phyloP scores from a whole-genome alignment of 345 rosid genomes.

The Linum lewisii region DNA sequence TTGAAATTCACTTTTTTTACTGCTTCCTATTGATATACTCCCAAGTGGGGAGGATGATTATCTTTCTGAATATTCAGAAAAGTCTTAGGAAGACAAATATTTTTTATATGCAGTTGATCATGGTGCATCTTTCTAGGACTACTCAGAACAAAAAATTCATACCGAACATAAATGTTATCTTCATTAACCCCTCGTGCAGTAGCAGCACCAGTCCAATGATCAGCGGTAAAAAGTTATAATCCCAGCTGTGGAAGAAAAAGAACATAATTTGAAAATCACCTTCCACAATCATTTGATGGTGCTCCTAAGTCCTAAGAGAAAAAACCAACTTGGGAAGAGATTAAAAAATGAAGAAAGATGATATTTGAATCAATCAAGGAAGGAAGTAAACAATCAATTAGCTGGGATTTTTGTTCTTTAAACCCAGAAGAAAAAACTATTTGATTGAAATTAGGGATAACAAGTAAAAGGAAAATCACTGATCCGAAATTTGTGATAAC shows the following conservation, averaged over 20 bases:
- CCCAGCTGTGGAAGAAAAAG: constrained; percentile 50
- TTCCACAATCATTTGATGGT: constrained; percentile 77
- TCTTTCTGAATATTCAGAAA: not conserved
- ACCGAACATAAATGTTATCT: constrained; percentile 40
- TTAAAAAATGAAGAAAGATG: too few relatives aligned
- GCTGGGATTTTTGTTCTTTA: too few relatives aligned
- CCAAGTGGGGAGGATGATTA: not conserved
- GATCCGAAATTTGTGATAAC: too few relatives aligned
- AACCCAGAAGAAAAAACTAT: too few relatives aligned
- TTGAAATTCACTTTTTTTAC: not conserved
- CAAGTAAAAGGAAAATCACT: too few relatives aligned
- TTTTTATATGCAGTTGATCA: constrained; percentile 35
- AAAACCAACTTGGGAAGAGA: too few relatives aligned
- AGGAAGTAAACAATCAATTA: too few relatives aligned
- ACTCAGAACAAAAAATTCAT: constrained; percentile 31
- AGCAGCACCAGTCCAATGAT: constrained; percentile 44
- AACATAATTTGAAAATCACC: constrained; percentile 57
- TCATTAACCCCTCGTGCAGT: constrained; percentile 52
- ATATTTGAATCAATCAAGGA: too few relatives aligned
- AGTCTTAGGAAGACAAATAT: not conserved
- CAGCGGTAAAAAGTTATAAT: constrained; percentile 47
- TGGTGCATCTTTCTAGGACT: constrained; percentile 44
- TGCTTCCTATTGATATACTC: not conserved
- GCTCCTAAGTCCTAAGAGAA: too few relatives aligned
- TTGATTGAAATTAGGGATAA: too few relatives aligned